Percentiles rank a stretch among this genome's conserved stretches.
phyloP scores from a whole-genome alignment of 345 rosid species.

The Populus ilicifolia region DNA sequence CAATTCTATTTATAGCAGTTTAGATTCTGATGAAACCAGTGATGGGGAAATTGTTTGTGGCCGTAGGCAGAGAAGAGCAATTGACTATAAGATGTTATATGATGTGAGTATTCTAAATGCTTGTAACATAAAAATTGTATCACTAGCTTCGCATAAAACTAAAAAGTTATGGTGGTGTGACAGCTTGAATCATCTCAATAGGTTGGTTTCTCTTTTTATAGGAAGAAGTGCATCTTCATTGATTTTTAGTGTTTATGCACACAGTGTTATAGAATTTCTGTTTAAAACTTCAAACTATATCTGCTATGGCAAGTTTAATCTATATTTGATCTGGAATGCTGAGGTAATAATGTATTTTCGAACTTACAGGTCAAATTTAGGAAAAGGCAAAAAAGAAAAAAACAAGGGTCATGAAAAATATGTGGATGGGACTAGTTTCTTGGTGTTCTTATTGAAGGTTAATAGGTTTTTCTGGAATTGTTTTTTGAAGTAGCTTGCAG shows the following conservation, averaged over 20 bases:
- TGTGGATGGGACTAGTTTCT: background rate
- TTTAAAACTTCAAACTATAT: background rate
- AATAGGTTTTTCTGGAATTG: background rate
- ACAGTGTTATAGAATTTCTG: background rate
- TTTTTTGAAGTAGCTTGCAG: background rate
- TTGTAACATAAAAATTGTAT: background rate
- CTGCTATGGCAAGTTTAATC: background rate
- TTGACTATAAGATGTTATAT: conserved; percentile 82
- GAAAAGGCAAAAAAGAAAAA: background rate
- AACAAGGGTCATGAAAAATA: background rate
- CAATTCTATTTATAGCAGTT: conserved; percentile 36
- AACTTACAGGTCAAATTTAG: background rate
- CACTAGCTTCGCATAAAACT: background rate
- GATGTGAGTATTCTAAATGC: conserved; percentile 49
- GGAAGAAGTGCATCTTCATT: background rate
- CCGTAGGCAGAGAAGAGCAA: conserved; percentile 72
- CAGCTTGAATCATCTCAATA: background rate
- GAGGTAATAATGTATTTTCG: background rate
- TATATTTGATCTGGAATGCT: background rate
- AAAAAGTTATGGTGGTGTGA: background rate
- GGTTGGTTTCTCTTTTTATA: background rate
- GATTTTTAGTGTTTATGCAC: background rate
- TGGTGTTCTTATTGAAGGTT: background rate
- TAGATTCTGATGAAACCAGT: conserved; percentile 51
- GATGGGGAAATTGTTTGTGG: conserved; percentile 63